A percentile compares a stretch with the other conserved stretches of the same genome.
Conservation (phyloP, 1,284 basidiomycete species). For the Dichomitus squalens region DNA sequence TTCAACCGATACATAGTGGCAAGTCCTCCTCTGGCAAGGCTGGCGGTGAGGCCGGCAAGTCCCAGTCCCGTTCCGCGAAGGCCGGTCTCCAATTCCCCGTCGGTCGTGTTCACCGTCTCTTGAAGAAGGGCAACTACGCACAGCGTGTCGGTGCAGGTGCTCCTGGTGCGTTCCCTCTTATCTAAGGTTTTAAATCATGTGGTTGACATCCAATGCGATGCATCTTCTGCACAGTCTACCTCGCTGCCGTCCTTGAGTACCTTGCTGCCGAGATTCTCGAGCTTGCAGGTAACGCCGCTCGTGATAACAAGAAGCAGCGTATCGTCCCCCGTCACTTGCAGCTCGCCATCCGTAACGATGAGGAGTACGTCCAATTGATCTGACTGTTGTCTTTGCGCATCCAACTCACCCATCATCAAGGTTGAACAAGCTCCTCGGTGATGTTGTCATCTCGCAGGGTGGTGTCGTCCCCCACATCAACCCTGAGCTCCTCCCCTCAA, state of each 20-base stretch:
- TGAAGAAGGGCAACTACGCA: constrained; percentile 82
- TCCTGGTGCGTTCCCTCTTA: constrained; percentile 53
- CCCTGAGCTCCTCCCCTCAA: constrained; percentile 71
- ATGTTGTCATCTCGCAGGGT: constrained; percentile 83
- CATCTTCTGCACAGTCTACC: constrained; percentile 60
- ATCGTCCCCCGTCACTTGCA: constrained; percentile 86
- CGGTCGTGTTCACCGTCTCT: constrained; percentile 83
- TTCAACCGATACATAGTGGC: constrained; percentile 38
- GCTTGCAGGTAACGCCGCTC: constrained; percentile 82
- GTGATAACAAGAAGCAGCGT: constrained; percentile 79
- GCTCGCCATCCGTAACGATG: constrained; percentile 84
- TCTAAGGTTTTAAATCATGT: background rate
- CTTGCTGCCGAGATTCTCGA: constrained; percentile 88
- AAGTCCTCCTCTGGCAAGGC: constrained; percentile 61
- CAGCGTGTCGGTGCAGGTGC: constrained; percentile 73
- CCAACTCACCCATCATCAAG: constrained; percentile 30
- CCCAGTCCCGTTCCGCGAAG: constrained; percentile 74
- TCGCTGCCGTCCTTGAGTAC: constrained; percentile 85
- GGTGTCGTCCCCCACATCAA: constrained; percentile 77
- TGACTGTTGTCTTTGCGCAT: constrained; percentile 2
- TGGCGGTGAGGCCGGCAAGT: constrained; percentile 48
- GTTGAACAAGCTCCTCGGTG: constrained; percentile 72
- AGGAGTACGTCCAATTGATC: constrained; percentile 54
- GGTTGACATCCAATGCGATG: background rate
- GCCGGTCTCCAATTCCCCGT: constrained; percentile 86